Evolutionary conservation across 2,329 filamentous ascomycete species (phyloP), one percentile per base, ranked within the genome.

Genomic region (Phyllosticta paracitricarpa): DNA sequence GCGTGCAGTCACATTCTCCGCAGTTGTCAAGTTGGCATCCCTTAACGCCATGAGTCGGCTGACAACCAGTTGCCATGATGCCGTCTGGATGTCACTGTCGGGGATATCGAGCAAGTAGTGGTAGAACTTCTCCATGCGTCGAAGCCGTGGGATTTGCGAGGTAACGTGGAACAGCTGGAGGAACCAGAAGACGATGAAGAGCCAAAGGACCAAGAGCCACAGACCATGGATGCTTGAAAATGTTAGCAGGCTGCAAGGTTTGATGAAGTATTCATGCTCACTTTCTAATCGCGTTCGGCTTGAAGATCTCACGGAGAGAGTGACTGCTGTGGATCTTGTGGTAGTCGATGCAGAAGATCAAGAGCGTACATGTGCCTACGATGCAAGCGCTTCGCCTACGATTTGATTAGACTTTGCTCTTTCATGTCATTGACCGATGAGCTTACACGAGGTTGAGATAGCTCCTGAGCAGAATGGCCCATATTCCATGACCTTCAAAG

Each of bases 41-140:
- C 92, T 83, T 24, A 97, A 75, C 6, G 85, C 83, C 84, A 96
- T 96, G 63, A 97, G 81, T 40, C 91, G 87, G 63, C 85, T 88
- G 24, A 97, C 91, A 26, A 96, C 83, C 65, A 94, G 88, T 70
- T 96, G 90, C 92, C 92, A 97, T 5, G 92, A 93, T 57, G 96
- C 89, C 0, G 91, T 95, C 73, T 97, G 92, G 76, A 97, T 94
- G 67, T 97, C 92, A 61, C 87, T 81, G 70, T 89, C 86, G 2
- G 89, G 89, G 53, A 97, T 91, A 51, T 89, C 88, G 9, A 97
- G 83, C 3, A 96, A 81, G 69, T 95, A 81, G 28, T 86, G 80
- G 71, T 90, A 97, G 73, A 96, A 97, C 72, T 94, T 87, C 65
- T 91, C 89, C 75, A 96, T 87, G 57, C 89, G 82, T 62, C 83